A percentile compares a stretch with the other conserved stretches of the same genome.
Conservation (phyloP, 164 flowering plant species). For the Litsea cubeba region DNA sequence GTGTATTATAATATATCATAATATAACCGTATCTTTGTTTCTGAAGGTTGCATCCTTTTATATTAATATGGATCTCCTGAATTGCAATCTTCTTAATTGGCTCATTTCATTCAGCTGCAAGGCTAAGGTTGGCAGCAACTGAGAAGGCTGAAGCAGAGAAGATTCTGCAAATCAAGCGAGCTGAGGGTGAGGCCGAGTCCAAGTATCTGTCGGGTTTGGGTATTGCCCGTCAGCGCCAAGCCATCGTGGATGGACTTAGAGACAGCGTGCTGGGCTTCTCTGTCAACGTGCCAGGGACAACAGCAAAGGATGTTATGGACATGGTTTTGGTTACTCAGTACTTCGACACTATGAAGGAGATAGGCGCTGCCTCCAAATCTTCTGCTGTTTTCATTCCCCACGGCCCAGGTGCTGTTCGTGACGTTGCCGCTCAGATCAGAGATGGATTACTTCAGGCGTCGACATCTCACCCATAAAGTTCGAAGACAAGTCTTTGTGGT, state of each 20-base stretch:
- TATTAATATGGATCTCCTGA: not conserved
- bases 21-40: too few species aligned
- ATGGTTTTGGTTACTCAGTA: slow-evolving; percentile 80
- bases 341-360: slow-evolving; percentile 86
- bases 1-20: too few species aligned
- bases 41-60: not conserved
- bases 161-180: slow-evolving; percentile 48
- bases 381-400: slow-evolving; percentile 82
- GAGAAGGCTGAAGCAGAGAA: slow-evolving; percentile 64
- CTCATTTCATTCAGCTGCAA: slow-evolving; percentile 50
- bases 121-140: slow-evolving; percentile 47
- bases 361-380: slow-evolving; percentile 76
- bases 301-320: slow-evolving; percentile 86
- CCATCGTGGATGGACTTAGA: slow-evolving; percentile 83
- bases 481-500: not conserved
- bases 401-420: slow-evolving; percentile 81
- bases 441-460: slow-evolving; percentile 67
- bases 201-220: slow-evolving; percentile 54
- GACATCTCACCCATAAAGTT: not conserved
- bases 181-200: slow-evolving; percentile 59
- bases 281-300: slow-evolving; percentile 65
- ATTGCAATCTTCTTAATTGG: not conserved
- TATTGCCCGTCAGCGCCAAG: slow-evolving; percentile 64
- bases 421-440: slow-evolving; percentile 63
- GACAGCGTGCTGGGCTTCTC: slow-evolving; percentile 85